Evolutionary conservation across 2,329 filamentous ascomycete genomes (phyloP).

Genomic region (Hypoxylon sp.): DNA sequence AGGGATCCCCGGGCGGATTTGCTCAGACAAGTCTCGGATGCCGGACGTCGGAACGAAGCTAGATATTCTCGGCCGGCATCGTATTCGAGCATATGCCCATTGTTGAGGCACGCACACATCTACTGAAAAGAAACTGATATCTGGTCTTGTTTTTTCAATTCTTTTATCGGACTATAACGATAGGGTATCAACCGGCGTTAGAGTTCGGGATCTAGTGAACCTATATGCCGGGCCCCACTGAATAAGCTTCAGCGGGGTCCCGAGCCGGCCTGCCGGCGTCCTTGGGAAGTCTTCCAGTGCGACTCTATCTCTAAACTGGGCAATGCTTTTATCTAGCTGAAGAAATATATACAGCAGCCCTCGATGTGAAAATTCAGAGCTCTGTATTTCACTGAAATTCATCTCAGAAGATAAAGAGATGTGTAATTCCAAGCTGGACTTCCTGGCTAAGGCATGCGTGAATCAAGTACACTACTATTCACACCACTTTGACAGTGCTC

Average conservation of each 20-base stretch:
- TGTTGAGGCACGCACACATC: not conserved
- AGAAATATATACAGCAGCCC: no score
- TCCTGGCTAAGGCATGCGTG: no score
- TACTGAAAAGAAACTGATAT: not conserved
- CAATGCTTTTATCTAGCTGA: not conserved
- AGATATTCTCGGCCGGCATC: not conserved
- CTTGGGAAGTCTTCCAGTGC: constrained; percentile 8
- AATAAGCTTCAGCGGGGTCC: constrained; percentile 5
- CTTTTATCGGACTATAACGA: not conserved
- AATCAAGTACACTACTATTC: not conserved
- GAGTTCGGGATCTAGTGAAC: not conserved
- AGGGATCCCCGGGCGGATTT: not conserved
- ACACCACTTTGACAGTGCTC: not conserved
- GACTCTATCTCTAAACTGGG: not conserved
- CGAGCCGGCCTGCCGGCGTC: not conserved
- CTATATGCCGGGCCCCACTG: constrained; percentile 3
- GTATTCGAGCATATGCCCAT: no score
- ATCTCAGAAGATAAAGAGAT: no score
- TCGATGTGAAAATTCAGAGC: no score
- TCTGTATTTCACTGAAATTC: no score
- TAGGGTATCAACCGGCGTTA: not conserved
- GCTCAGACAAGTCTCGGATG: not conserved
- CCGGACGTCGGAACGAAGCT: not conserved
- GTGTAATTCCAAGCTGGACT: no score
- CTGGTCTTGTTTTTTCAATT: not conserved